These are phyloP conservation scores for Calonectria pseudoturangicola DNA, from an alignment of 2,329 filamentous ascomycete species.

Conservation along the genomic window DNA sequence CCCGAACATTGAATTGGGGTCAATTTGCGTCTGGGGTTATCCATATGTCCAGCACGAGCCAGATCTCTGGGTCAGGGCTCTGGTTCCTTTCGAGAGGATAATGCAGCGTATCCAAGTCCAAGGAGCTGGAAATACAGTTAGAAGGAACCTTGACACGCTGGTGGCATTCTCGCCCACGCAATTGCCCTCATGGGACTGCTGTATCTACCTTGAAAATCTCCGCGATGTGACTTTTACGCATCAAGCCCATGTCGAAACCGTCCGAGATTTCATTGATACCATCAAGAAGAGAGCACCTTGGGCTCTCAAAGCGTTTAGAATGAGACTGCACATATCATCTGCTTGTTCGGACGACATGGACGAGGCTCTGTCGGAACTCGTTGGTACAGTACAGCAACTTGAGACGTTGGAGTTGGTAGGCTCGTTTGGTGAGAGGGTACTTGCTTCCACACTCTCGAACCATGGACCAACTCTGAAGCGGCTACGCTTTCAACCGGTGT, in stretches of 20 bases:
- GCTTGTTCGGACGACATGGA: background rate
- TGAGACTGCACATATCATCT: background rate
- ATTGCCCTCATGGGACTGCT: background rate
- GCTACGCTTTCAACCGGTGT: background rate
- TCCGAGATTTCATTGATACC: background rate
- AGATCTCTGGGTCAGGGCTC: no score
- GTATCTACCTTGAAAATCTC: background rate
- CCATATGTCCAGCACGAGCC: background rate
- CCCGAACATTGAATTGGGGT: background rate
- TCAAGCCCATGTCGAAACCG: background rate
- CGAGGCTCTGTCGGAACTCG: background rate
- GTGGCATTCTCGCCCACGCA: background rate
- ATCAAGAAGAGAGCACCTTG: background rate
- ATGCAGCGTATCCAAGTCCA: no score
- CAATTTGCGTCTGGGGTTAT: background rate
- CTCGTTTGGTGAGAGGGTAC: background rate
- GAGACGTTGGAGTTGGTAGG: constrained; percentile 7
- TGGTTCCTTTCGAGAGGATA: background rate
- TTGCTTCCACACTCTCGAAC: background rate
- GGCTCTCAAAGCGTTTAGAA: background rate
- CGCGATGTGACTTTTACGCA: constrained; percentile 1
- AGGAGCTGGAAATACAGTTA: background rate
- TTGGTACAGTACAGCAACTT: background rate
- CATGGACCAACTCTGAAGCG: constrained; percentile 1
- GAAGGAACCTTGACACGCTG: background rate